A percentile compares a stretch with the other conserved stretches of the same genome.
phyloP scores from a whole-genome alignment of 1,284 basidiomycete genomes.

The Microbotryum violaceum region DNA sequence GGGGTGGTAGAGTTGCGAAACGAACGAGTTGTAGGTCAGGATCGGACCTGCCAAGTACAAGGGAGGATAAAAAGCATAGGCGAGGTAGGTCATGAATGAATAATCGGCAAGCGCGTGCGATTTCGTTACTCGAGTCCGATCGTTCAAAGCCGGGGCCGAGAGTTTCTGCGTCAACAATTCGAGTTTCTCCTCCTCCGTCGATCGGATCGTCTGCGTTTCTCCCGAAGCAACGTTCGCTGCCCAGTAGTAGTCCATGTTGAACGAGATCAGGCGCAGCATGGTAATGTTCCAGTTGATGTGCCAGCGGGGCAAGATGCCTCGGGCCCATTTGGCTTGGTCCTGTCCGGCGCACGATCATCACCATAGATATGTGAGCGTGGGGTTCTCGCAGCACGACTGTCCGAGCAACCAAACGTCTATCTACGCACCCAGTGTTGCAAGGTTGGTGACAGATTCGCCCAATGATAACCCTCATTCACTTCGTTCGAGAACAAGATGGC shows the following conservation, averaged over 20 bases:
- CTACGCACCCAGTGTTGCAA: slow-evolving; percentile 52
- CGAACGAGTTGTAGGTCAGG: slow-evolving; percentile 90
- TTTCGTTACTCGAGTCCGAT: neutral
- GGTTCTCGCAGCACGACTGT: neutral
- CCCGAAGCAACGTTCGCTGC: slow-evolving; percentile 44
- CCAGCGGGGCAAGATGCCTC: slow-evolving; percentile 76
- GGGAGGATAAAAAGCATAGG: slow-evolving; percentile 81
- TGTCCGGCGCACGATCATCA: slow-evolving; percentile 44
- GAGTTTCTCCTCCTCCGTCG: neutral
- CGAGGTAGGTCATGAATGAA: slow-evolving; percentile 53
- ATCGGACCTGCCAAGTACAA: slow-evolving; percentile 95
- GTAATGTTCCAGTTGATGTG: slow-evolving; percentile 93
- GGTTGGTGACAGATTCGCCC: slow-evolving; percentile 51
- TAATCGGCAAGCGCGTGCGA: slow-evolving; percentile 50
- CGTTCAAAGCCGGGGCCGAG: neutral
- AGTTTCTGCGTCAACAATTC: slow-evolving; percentile 38
- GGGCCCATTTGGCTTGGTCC: slow-evolving; percentile 52
- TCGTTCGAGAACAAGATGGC: slow-evolving; percentile 71
- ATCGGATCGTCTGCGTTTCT: neutral
- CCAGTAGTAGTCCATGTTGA: slow-evolving; percentile 89
- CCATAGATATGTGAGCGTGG: neutral
- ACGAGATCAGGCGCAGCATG: slow-evolving; percentile 88
- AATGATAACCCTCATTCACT: slow-evolving; percentile 65
- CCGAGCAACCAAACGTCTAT: slow-evolving; percentile 5
- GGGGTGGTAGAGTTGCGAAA: slow-evolving; percentile 56